phyloP scores from a whole-genome alignment of 139 green algal genomes.

The Pleodorina starrii region DNA sequence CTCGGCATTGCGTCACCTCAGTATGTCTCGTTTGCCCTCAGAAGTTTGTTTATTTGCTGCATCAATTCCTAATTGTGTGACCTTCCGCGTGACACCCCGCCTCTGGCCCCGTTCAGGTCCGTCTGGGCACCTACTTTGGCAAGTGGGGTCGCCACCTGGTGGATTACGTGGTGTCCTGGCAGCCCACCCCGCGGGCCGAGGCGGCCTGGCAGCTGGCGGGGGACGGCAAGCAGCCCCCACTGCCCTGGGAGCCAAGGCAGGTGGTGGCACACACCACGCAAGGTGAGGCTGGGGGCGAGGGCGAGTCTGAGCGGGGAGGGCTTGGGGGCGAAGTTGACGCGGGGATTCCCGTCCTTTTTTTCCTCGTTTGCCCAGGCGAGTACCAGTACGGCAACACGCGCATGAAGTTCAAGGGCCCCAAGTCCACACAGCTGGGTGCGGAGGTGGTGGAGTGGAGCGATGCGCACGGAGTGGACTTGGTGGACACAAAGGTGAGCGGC shows the following conservation, averaged over 20 bases:
- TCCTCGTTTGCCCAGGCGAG: not conserved
- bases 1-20: not conserved
- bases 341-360: not conserved
- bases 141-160: constrained; percentile 20
- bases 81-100: not conserved
- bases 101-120: not conserved
- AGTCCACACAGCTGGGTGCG: not conserved
- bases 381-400: constrained; percentile 43
- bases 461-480: constrained; percentile 37
- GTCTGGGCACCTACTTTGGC: constrained; percentile 29
- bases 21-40: not conserved
- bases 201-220: not conserved
- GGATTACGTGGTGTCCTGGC: constrained; percentile 38
- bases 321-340: no score
- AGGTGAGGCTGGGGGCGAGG: constrained; percentile 1
- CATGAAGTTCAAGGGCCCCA: constrained; percentile 3
- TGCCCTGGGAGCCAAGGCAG: constrained; percentile 31
- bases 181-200: not conserved
- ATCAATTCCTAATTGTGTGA: not conserved
- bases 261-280: constrained; percentile 35
- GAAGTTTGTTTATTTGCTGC: not conserved
- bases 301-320: no score
- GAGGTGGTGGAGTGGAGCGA: constrained; percentile 18
- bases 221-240: constrained; percentile 14
- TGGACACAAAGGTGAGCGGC: constrained; percentile 23